A percentile compares a stretch with the other conserved stretches of the same genome.
Conservation (phyloP, 257 asterid genomes). For the Solanum tarijense region DNA sequence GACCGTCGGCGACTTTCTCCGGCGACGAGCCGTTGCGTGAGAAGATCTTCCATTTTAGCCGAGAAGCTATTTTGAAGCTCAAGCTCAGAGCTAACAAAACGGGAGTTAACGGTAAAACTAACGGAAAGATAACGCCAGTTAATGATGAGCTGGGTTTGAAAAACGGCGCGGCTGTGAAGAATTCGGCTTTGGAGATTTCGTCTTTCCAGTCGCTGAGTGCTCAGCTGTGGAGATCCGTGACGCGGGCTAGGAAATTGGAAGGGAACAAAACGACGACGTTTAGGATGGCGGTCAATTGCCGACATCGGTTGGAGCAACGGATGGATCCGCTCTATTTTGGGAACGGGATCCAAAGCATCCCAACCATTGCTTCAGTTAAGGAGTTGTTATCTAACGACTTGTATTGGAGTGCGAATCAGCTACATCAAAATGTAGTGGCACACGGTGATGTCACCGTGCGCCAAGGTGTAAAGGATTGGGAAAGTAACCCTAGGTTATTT, state of each 20-base stretch:
- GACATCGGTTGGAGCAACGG: slow-evolving; percentile 69
- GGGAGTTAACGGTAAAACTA: slow-evolving; percentile 16
- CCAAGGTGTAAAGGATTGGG: slow-evolving; percentile 74
- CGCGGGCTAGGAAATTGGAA: slow-evolving; percentile 57
- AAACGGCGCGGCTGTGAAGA: slow-evolving; percentile 1
- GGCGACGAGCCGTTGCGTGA: slow-evolving; percentile 71
- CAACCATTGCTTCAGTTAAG: slow-evolving; percentile 39
- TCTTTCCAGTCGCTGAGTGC: slow-evolving; percentile 82
- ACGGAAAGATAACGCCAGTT: slow-evolving; percentile 35
- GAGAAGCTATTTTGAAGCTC: slow-evolving; percentile 55
- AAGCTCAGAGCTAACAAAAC: slow-evolving; percentile 48
- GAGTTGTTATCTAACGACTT: slow-evolving; percentile 50
- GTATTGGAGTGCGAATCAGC: slow-evolving; percentile 53
- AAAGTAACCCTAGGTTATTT: slow-evolving; percentile 64
- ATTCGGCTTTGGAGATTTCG: slow-evolving; percentile 42
- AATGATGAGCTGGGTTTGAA: neutral
- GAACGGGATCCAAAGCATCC: slow-evolving; percentile 80
- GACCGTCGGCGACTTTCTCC: slow-evolving; percentile 75
- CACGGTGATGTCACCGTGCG: slow-evolving; percentile 63
- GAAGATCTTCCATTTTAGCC: slow-evolving; percentile 62
- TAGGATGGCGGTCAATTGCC: slow-evolving; percentile 88
- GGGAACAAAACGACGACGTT: slow-evolving; percentile 61
- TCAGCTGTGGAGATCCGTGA: slow-evolving; percentile 81
- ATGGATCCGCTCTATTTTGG: slow-evolving; percentile 77
- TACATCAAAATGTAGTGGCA: slow-evolving; percentile 65